phyloP scores from a whole-genome alignment of 345 rosid genomes.

The Camelina neglecta region DNA sequence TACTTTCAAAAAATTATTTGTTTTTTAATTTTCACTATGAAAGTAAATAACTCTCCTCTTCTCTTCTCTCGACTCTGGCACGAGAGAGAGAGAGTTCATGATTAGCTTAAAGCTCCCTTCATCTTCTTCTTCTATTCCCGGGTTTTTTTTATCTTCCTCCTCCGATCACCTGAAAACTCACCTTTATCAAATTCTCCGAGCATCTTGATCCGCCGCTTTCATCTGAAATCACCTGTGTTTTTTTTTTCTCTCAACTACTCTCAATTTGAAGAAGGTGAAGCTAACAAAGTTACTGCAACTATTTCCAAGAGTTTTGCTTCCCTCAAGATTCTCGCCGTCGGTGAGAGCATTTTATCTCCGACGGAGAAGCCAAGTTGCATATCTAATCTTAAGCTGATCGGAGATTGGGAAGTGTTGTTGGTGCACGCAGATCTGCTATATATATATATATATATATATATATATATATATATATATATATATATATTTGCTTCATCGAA shows the following conservation, averaged over 20 bases:
- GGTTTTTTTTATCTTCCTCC: background rate
- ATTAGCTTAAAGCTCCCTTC: constrained; percentile 39
- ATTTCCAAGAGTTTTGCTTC: constrained; percentile 1
- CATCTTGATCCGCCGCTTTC: constrained; percentile 7
- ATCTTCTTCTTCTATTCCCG: constrained; percentile 30
- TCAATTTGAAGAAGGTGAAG: constrained; percentile 12
- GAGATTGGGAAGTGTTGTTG: background rate
- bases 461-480: constrained; percentile 9
- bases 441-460: background rate
- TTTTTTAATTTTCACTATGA: background rate
- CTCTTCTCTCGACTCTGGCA: constrained; percentile 21
- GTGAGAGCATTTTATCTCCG: background rate
- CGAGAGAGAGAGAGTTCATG: constrained; percentile 19
- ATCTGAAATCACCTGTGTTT: background rate
- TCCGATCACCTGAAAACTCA: constrained; percentile 20
- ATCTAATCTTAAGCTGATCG: constrained; percentile 12
- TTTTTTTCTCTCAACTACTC: background rate
- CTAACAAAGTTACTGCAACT: constrained; percentile 29
- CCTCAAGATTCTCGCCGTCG: constrained; percentile 7
- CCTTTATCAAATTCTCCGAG: background rate
- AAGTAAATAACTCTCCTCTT: constrained; percentile 20
- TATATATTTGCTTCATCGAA: background rate
- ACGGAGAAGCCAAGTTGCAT: background rate
- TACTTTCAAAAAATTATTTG: background rate
- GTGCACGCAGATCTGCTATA: constrained; percentile 20